Evolutionary conservation across 768 basidiomycete species (phyloP), one percentile per base, ranked within the genome.

Genomic region (Macrolepiota albuminosa): DNA sequence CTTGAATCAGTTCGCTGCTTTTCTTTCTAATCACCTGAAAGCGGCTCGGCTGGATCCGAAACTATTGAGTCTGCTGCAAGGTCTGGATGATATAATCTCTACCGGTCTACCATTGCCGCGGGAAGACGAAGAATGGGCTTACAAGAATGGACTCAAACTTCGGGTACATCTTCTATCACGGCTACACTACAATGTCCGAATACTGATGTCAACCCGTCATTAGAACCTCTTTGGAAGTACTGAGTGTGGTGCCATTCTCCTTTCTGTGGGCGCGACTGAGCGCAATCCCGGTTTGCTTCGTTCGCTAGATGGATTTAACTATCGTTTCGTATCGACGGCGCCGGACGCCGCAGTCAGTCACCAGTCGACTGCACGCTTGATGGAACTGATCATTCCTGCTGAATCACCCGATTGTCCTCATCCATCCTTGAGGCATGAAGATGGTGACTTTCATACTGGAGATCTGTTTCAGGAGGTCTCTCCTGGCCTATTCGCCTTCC

Each of bases 151-250:
- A 24, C 78, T 93, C 63, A 83, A 78, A 64, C 71, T 92, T 57
- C 82, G 75, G 69, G 88, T 88, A 71, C 67, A 82, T 71, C 43
- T 31, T 61, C 24, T 67, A 64, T 65, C 55, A 64, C 60, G 43
- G 47, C 47, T 58, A 62, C 31, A 53, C 51, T 58, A 63, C 31
- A 53, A 43, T 56, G 40, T 56, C 65, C 36, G 52, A 42, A 50
- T 65, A 63, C 61, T 51, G 24, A 51, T 61, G 60, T 75, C 62
- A 74, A 61, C 53, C 46, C 66, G 67, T 62, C 43, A 52, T 57
- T 72, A 89, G 85, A 92, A 91, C 69, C 76, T 89, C 18, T 92
- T 91, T 68, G 91, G 91, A 18, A 89, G 84, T 70, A 93, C 91
- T 1, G 91, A 93, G 76, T 82, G 87, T 61, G 89, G 88, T 45